Evolutionary conservation across 2,329 filamentous ascomycete genomes (phyloP).

Genomic region (Aspergillus felis): DNA sequence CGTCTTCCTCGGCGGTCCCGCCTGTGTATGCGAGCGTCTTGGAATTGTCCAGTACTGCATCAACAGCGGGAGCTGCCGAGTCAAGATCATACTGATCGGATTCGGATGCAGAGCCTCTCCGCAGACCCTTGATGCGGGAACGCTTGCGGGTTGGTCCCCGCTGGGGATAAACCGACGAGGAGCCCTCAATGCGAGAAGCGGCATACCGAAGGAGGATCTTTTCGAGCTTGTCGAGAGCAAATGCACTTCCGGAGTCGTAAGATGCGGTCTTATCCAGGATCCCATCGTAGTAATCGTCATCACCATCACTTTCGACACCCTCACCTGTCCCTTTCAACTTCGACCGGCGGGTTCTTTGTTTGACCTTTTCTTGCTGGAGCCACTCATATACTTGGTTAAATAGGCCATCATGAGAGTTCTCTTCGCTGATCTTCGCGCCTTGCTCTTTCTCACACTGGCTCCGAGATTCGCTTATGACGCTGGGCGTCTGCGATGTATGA

Average conservation of each 20-base stretch:
- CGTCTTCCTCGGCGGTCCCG: constrained; percentile 44
- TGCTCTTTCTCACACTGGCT: constrained; percentile 24
- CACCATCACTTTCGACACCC: constrained; percentile 35
- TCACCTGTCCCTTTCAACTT: constrained; percentile 40
- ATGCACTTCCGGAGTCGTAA: constrained; percentile 62
- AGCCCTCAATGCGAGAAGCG: constrained; percentile 26
- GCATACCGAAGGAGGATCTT: constrained; percentile 56
- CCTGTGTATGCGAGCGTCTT: constrained; percentile 77
- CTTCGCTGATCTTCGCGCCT: constrained; percentile 20
- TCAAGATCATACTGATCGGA: constrained; percentile 84
- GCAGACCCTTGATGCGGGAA: constrained; percentile 30
- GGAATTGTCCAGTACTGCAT: constrained; percentile 81
- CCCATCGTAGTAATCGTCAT: constrained; percentile 20
- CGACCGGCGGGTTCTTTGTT: constrained; percentile 56
- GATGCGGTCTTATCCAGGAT: constrained; percentile 46
- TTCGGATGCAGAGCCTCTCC: constrained; percentile 64
- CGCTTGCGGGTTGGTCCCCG: constrained; percentile 33
- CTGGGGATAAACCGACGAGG: constrained; percentile 12
- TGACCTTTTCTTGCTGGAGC: constrained; percentile 74
- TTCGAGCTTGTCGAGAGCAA: constrained; percentile 77
- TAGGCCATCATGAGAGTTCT: constrained; percentile 42
- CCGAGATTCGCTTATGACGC: constrained; percentile 20
- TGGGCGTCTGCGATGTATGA: constrained; percentile 24
- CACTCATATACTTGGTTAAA: constrained; percentile 75
- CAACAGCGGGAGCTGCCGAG: constrained; percentile 75